Conservation (phyloP, 257 asterid genomes). For the Fraxinus anomala region DNA sequence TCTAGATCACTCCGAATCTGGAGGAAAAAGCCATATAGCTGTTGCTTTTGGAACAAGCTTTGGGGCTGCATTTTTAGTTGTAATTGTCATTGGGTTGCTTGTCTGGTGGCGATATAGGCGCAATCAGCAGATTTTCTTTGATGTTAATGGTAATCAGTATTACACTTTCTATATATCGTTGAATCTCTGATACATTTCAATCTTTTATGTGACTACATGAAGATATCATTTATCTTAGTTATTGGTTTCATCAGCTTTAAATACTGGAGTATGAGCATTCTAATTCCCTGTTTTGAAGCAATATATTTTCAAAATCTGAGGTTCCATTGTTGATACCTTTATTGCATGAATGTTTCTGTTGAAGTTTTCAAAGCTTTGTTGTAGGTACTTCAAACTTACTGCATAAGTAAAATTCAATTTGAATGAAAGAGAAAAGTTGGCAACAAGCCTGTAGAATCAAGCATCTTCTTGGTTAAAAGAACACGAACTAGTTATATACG, state of each 20-base stretch:
- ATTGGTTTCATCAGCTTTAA: neutral
- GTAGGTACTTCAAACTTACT: neutral
- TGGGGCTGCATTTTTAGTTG: constrained; percentile 54
- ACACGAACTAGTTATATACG: neutral
- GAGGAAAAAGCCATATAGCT: constrained; percentile 56
- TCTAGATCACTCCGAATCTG: constrained; percentile 59
- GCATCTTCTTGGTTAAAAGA: neutral
- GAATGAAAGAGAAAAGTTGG: neutral
- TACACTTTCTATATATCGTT: neutral
- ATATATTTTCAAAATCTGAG: neutral
- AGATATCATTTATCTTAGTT: neutral
- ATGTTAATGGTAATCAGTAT: constrained; percentile 63
- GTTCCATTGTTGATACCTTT: neutral
- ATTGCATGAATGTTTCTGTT: neutral
- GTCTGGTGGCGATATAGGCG: constrained; percentile 80
- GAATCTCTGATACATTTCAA: constrained; percentile 1
- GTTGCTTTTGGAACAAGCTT: constrained; percentile 74
- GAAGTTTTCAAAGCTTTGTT: too few species aligned
- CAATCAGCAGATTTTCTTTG: constrained; percentile 92
- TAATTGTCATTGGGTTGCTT: constrained; percentile 51
- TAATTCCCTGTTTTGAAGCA: neutral
- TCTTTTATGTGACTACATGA: constrained; percentile 1
- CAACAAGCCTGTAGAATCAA: neutral
- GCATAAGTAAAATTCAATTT: neutral
- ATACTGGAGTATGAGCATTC: neutral